Conservation (phyloP, 2,329 filamentous ascomycete species). For the Ceratocystis cubensis region DNA sequence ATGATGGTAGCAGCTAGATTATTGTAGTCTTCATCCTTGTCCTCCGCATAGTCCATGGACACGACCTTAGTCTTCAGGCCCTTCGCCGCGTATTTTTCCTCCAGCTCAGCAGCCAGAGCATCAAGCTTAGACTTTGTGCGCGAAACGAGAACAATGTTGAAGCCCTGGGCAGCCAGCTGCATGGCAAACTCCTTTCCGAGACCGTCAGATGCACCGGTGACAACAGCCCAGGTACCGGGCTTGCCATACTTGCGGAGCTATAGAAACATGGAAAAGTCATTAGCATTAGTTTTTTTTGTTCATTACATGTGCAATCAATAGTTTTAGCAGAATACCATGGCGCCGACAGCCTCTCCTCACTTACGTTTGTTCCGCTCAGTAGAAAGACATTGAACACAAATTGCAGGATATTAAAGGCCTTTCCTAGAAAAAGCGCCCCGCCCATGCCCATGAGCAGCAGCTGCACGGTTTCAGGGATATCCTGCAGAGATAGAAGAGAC, state of each 20-base stretch:
- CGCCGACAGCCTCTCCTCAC: slow-evolving; percentile 24
- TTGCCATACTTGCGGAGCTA: slow-evolving; percentile 83
- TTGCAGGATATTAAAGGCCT: slow-evolving; percentile 45
- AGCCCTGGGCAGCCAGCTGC: slow-evolving; percentile 80
- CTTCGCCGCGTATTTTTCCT: slow-evolving; percentile 49
- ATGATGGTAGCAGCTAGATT: slow-evolving; percentile 55
- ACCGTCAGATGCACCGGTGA: slow-evolving; percentile 92
- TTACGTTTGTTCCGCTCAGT: slow-evolving; percentile 49
- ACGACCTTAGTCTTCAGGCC: slow-evolving; percentile 60
- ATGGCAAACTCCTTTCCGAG: slow-evolving; percentile 92
- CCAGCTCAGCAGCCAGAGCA: slow-evolving; percentile 61
- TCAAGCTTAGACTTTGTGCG: slow-evolving; percentile 90
- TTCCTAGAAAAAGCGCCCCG: slow-evolving; percentile 44
- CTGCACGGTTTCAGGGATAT: slow-evolving; percentile 35
- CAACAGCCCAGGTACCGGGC: slow-evolving; percentile 83
- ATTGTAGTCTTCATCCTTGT: slow-evolving; percentile 69
- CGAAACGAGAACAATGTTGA: slow-evolving; percentile 89
- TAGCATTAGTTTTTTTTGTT: background rate
- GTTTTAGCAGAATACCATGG: background rate
- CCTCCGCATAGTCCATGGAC: slow-evolving; percentile 81
- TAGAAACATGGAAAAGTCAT: slow-evolving; percentile 11
- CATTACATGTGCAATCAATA: background rate
- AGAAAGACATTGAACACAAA: slow-evolving; percentile 58
- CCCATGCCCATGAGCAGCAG: slow-evolving; percentile 43
- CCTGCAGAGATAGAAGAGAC: slow-evolving; percentile 1